Evolutionary conservation across 257 asterid species (phyloP), one percentile per base, ranked within the genome.

Genomic region (Fraxinus excelsior): DNA sequence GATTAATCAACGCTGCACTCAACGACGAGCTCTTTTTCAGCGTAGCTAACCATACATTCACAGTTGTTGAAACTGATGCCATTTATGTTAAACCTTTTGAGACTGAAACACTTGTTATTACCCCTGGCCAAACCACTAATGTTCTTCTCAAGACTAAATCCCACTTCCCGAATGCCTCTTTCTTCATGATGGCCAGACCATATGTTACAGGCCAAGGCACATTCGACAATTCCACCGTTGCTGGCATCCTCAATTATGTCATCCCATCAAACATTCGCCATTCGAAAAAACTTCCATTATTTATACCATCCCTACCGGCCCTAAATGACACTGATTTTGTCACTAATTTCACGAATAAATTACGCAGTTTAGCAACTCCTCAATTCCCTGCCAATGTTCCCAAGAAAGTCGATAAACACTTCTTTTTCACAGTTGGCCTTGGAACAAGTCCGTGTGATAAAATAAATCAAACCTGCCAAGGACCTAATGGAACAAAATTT

Each of bases 111-210:
- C 71, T 90, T 40, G 81, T 87, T 3, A 81, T 90, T 5, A 31
- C 93, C 1, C 93, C 93, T 0, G 93, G 96, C 19, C 96, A 90
- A 32, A 87, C 96, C 5, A 72, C 88, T 7, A 90, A 88, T 40
- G 81, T 87, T 60, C 90, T 90, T 16, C 84, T 90, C 0, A 53
- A 82, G 58, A 76, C 93, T 3, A 87, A 88, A 21, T 62, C 87
- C 4, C 44, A 60, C 0, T 81, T 81, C 13, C 92, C 91, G 0
- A 73, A 75, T 13, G 92, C 90, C 26, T 77, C 79, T 37, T 90
- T 86, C 73, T 80, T 85, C 74, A 90, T 90, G 91, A 72, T 74
- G 0, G 91, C 91, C 0, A 77, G 89, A 10, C 95, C 92, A 2
- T 88, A 90, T 19, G 90, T 67, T 5, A 90, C 92, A 2, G 92